Evolutionary conservation across 371 early-diverging fungal genomes (phyloP).

Genomic region (Furculomyces boomerangus): DNA sequence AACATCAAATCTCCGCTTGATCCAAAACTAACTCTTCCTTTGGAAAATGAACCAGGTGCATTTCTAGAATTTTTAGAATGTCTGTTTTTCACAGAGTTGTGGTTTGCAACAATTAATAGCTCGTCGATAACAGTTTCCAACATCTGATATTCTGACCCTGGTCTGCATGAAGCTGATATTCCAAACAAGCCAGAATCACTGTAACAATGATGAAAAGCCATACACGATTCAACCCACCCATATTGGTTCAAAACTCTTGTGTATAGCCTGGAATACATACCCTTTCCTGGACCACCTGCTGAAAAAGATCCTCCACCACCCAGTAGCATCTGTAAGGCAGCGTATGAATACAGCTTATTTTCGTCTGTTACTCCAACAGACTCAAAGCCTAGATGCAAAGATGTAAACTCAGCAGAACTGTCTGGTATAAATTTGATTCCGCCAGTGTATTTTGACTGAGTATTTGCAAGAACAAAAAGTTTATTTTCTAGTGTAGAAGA

Average conservation of each 20-base stretch:
- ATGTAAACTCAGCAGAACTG: conserved; percentile 46
- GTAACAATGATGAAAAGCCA: conserved; percentile 79
- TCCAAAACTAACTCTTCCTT: conserved; percentile 2
- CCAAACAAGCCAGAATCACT: conserved; percentile 84
- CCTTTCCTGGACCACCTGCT: conserved; percentile 97
- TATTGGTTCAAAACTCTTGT: conserved; percentile 85
- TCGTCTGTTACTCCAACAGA: conserved; percentile 63
- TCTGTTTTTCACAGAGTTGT: conserved; percentile 2
- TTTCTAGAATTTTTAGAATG: no score
- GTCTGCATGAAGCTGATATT: conserved; percentile 68
- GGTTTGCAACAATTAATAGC: conserved; percentile 49
- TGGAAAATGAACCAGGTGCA: neutral
- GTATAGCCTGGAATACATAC: conserved; percentile 94
- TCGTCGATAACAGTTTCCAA: conserved; percentile 70
- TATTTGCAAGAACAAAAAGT: neutral
- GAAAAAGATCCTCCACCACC: conserved; percentile 95
- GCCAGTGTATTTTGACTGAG: conserved; percentile 52
- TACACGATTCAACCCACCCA: conserved; percentile 84
- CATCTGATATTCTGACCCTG: conserved; percentile 42
- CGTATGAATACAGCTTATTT: conserved; percentile 58
- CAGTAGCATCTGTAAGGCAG: conserved; percentile 73
- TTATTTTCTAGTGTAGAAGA: neutral
- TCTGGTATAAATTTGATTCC: conserved; percentile 51
- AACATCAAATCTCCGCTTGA: conserved; percentile 5
- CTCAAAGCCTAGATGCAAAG: conserved; percentile 80